Conservation (phyloP, 2,329 filamentous ascomycete species). For the Macrophomina pseudophaseolina region DNA sequence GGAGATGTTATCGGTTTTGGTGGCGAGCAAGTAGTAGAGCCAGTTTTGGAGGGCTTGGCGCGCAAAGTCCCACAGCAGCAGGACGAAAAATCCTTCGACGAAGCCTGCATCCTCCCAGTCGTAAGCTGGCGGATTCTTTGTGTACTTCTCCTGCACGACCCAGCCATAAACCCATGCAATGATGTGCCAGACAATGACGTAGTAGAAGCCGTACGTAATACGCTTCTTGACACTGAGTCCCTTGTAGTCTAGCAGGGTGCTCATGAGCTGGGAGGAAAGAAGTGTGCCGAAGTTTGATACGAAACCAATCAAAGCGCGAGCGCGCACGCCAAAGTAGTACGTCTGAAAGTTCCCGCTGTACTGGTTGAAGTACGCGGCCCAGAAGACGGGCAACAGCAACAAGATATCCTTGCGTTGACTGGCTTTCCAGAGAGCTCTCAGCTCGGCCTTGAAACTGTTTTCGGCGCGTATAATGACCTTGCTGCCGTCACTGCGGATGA, state of each 20-base stretch:
- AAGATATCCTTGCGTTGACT: constrained; percentile 42
- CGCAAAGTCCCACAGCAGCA: constrained; percentile 57
- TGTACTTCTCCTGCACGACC: constrained; percentile 60
- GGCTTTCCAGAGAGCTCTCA: constrained; percentile 43
- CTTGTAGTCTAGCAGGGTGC: constrained; percentile 52
- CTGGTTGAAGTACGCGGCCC: constrained; percentile 53
- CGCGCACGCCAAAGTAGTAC: constrained; percentile 55
- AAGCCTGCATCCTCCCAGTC: constrained; percentile 53
- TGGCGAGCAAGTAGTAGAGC: constrained; percentile 62
- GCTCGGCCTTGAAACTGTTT: constrained; percentile 46
- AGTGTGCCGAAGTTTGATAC: constrained; percentile 50
- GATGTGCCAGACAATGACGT: constrained; percentile 52
- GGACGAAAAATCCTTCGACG: constrained; percentile 54
- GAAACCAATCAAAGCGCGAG: constrained; percentile 55
- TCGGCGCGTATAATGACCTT: constrained; percentile 46
- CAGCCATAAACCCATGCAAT: constrained; percentile 59
- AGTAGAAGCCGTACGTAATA: constrained; percentile 53
- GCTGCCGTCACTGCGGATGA: constrained; percentile 49
- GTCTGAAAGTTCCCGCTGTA: constrained; percentile 57
- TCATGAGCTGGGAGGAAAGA: constrained; percentile 53
- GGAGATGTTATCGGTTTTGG: constrained; percentile 62
- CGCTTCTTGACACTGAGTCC: constrained; percentile 47
- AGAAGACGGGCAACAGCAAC: constrained; percentile 51
- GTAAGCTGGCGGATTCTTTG: constrained; percentile 45
- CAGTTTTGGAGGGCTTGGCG: constrained; percentile 61